phyloP scores from a whole-genome alignment of 768 basidiomycete genomes.

The Mycena chlorophos region DNA sequence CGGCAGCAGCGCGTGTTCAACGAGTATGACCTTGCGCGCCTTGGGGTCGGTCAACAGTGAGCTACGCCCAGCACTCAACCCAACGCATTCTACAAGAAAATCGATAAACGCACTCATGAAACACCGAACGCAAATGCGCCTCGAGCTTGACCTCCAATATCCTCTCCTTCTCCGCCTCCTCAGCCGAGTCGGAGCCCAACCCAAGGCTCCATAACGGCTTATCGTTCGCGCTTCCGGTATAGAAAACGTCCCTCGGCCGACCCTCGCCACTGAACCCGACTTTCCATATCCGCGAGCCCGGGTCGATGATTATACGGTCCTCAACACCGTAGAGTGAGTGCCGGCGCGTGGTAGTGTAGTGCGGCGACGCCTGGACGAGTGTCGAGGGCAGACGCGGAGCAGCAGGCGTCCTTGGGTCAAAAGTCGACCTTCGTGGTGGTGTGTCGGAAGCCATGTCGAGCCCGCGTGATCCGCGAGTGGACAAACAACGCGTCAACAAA shows the following conservation, averaged over 20 bases:
- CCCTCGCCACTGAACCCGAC: slow-evolving; percentile 98
- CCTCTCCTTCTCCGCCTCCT: slow-evolving; percentile 72
- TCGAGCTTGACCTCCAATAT: slow-evolving; percentile 72
- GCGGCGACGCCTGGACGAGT: slow-evolving; percentile 71
- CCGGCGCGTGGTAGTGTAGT: slow-evolving; percentile 80
- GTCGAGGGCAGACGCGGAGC: slow-evolving; percentile 48
- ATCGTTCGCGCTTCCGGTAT: slow-evolving; percentile 45
- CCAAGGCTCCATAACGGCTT: slow-evolving; percentile 61
- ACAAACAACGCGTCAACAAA: background rate
- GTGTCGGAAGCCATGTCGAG: slow-evolving; percentile 42
- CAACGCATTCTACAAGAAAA: slow-evolving; percentile 1
- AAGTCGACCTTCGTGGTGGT: slow-evolving; percentile 39
- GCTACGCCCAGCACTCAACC: slow-evolving; percentile 44
- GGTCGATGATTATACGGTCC: slow-evolving; percentile 92
- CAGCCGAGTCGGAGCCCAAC: slow-evolving; percentile 51
- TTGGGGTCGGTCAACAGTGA: slow-evolving; percentile 93
- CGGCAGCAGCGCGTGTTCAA: slow-evolving; percentile 88
- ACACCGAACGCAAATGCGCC: slow-evolving; percentile 70
- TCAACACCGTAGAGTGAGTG: slow-evolving; percentile 97
- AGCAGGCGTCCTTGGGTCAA: slow-evolving; percentile 55
- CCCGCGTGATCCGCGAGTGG: slow-evolving; percentile 32
- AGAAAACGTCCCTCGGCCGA: slow-evolving; percentile 85
- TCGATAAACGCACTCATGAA: slow-evolving; percentile 68
- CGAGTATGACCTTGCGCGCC: slow-evolving; percentile 88
- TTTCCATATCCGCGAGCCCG: slow-evolving; percentile 93